A percentile compares a stretch with the other conserved stretches of the same genome.
Conservation (phyloP, 2,329 filamentous ascomycete species). For the Trichoderma brevicompactum region DNA sequence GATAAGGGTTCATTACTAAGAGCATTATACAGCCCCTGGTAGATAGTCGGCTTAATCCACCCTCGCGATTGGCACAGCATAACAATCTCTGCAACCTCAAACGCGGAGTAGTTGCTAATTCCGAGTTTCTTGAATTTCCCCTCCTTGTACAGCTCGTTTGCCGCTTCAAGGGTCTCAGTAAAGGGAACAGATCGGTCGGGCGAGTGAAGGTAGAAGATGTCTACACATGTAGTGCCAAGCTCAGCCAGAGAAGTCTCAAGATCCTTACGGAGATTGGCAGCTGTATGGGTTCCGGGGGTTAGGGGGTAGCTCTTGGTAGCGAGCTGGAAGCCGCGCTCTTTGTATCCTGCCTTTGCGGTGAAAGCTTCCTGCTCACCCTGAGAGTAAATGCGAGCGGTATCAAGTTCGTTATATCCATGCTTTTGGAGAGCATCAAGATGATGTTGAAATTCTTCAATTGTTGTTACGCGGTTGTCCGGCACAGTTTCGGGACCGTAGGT, state of each 20-base stretch:
- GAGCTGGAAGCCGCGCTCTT: slow-evolving; percentile 22
- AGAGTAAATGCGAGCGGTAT: slow-evolving; percentile 26
- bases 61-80: slow-evolving; percentile 72
- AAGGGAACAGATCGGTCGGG: slow-evolving; percentile 22
- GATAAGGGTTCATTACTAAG: slow-evolving; percentile 50
- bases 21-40: slow-evolving; percentile 79
- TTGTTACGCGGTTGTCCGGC: slow-evolving; percentile 21
- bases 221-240: background rate
- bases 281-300: slow-evolving; percentile 1
- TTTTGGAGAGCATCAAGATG: slow-evolving; percentile 14
- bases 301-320: slow-evolving; percentile 24
- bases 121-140: slow-evolving; percentile 78
- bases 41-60: slow-evolving; percentile 78
- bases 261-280: slow-evolving; percentile 23
- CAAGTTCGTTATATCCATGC: slow-evolving; percentile 20
- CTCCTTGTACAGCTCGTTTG: slow-evolving; percentile 21
- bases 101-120: slow-evolving; percentile 76
- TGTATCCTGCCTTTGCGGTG: slow-evolving; percentile 24
- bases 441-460: slow-evolving; percentile 10
- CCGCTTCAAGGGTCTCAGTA: slow-evolving; percentile 17
- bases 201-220: slow-evolving; percentile 26
- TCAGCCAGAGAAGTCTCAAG: slow-evolving; percentile 19
- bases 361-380: slow-evolving; percentile 16
- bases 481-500: slow-evolving; percentile 16
- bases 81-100: slow-evolving; percentile 79